Percentiles rank a stretch among this genome's conserved stretches.
These are phyloP conservation scores for Exophiala viscosa DNA, from an alignment of 2,329 filamentous ascomycete species.

Conservation along the genomic window DNA sequence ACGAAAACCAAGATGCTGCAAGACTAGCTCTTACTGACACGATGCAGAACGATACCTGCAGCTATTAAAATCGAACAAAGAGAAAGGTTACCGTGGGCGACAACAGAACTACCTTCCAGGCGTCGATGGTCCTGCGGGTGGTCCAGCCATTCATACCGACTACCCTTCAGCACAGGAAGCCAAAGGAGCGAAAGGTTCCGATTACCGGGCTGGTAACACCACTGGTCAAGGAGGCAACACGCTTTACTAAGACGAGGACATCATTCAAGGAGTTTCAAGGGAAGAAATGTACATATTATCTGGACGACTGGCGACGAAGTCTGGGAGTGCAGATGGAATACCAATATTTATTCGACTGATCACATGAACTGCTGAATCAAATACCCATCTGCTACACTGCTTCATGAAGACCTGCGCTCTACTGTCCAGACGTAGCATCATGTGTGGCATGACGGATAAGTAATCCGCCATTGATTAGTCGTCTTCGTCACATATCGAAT, in stretches of 20 bases:
- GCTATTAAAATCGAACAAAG: conserved; percentile 59
- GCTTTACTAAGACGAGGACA: conserved; percentile 16
- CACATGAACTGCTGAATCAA: too few relatives aligned
- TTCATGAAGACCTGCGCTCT: too few relatives aligned
- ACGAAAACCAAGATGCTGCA: background rate
- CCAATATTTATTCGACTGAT: too few relatives aligned
- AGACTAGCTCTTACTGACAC: background rate
- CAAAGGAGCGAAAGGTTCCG: conserved; percentile 26
- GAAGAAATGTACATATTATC: conserved; percentile 13
- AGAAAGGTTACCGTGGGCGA: conserved; percentile 61
- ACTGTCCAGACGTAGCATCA: too few relatives aligned
- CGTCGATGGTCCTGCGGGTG: conserved; percentile 24
- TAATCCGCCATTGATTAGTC: too few relatives aligned
- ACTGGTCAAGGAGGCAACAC: conserved; percentile 23
- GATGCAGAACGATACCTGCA: conserved; percentile 61
- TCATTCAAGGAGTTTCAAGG: background rate
- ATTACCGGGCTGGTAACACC: conserved; percentile 26
- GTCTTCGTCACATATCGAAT: too few relatives aligned
- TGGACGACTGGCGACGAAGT: background rate
- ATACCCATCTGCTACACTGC: too few relatives aligned
- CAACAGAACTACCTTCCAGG: conserved; percentile 58
- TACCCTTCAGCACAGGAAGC: conserved; percentile 27
- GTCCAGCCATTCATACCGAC: conserved; percentile 25
- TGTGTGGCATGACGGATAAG: too few relatives aligned
- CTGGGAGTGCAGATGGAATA: too few relatives aligned